A percentile compares a stretch with the other conserved stretches of the same genome.
These are phyloP conservation scores for Isochrysis galbana DNA, from an alignment of 78 protist species.

Conservation along the genomic window DNA sequence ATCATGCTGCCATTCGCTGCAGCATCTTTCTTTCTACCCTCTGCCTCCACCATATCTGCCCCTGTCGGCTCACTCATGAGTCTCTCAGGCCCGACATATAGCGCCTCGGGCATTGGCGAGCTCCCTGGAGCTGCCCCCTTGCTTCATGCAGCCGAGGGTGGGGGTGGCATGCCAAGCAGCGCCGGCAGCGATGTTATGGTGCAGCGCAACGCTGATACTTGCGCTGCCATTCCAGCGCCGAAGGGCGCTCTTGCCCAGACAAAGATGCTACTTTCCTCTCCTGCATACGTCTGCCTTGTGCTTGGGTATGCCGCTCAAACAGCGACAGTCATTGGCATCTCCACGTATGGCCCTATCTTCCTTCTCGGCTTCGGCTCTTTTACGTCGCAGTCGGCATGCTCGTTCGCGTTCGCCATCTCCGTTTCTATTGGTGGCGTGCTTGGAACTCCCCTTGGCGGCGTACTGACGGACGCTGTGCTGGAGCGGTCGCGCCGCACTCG, in stretches of 20 bases:
- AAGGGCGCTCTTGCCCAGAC: too few relatives aligned
- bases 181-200: too few relatives aligned
- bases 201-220: too few relatives aligned
- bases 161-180: too few relatives aligned
- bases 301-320: not conserved
- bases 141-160: too few relatives aligned
- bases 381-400: not conserved
- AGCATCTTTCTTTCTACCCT: not conserved
- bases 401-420: not conserved
- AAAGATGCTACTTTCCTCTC: not conserved
- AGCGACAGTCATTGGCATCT: not conserved
- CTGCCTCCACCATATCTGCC: not conserved
- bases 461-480: not conserved
- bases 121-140: too few relatives aligned
- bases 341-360: not conserved
- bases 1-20: not conserved
- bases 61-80: not conserved
- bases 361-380: not conserved
- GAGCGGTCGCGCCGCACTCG: not conserved
- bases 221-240: too few relatives aligned
- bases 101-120: too few relatives aligned
- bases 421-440: not conserved
- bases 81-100: too few relatives aligned
- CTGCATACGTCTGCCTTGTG: not conserved
- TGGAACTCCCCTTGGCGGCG: conserved; percentile 7